Percentiles rank a stretch among this genome's conserved stretches.
phyloP scores from a whole-genome alignment of 208 protist species.

The Acanthamoeba lugdunensis region DNA sequence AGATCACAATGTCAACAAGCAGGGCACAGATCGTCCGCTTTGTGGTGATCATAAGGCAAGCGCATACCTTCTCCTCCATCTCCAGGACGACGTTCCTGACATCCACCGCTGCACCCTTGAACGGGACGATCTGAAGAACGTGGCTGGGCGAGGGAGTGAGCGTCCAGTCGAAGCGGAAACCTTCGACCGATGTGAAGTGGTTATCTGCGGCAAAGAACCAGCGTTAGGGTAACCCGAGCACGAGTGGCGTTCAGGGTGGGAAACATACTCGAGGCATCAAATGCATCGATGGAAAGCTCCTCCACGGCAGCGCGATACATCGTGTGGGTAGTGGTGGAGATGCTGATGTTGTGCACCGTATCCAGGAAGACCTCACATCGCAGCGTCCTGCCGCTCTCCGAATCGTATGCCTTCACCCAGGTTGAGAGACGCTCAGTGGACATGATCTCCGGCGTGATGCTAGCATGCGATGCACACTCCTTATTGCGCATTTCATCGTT shows the following conservation, averaged over 20 bases:
- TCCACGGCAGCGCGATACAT: constrained; percentile 67
- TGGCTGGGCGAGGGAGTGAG: constrained; percentile 53
- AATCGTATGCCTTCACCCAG: constrained; percentile 41
- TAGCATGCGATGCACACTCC: constrained; percentile 2
- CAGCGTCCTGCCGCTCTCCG: constrained; percentile 42
- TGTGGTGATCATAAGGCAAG: not conserved
- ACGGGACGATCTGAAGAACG: constrained; percentile 67
- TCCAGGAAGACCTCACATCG: constrained; percentile 72
- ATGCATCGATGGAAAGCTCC: constrained; percentile 48
- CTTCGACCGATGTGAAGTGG: constrained; percentile 61
- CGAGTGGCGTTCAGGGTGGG: not conserved
- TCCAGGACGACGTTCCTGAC: constrained; percentile 21
- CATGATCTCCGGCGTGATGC: constrained; percentile 66
- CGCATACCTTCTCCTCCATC: constrained; percentile 68
- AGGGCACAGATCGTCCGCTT: not conserved
- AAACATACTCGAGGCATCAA: constrained; percentile 46
- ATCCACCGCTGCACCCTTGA: constrained; percentile 57
- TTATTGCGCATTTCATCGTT: constrained; percentile 26
- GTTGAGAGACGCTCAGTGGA: constrained; percentile 68
- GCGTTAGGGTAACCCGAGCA: not conserved
- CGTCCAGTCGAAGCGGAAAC: constrained; percentile 68
- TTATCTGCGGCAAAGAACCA: constrained; percentile 26
- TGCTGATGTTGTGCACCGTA: constrained; percentile 55
- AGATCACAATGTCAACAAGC: not conserved
- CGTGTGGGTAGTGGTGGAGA: constrained; percentile 65